Conservation (phyloP, 768 basidiomycete species). For the Rhizopogon vesiculosus region DNA sequence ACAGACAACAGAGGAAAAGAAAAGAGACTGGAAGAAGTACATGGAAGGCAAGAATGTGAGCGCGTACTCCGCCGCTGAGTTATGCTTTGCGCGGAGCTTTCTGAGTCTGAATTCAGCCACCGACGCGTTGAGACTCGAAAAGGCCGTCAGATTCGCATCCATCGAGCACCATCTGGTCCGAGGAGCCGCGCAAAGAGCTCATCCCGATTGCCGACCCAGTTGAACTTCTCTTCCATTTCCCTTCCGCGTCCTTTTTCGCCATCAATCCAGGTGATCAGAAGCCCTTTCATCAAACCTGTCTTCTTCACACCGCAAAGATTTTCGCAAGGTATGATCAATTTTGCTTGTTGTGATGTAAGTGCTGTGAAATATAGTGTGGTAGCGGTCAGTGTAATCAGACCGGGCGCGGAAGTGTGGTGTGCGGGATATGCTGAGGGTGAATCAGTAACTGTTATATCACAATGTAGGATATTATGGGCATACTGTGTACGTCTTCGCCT, state of each 20-base stretch:
- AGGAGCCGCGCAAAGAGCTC: conserved; percentile 64
- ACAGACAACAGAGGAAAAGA: not conserved
- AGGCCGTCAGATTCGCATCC: conserved; percentile 39
- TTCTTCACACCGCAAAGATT: conserved; percentile 55
- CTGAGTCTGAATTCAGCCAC: conserved; percentile 7
- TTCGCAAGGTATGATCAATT: conserved; percentile 39
- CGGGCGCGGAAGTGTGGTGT: conserved; percentile 49
- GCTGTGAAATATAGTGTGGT: conserved; percentile 51
- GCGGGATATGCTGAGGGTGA: conserved; percentile 50
- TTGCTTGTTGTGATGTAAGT: conserved; percentile 40
- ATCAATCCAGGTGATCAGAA: conserved; percentile 42
- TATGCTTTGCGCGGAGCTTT: conserved; percentile 1
- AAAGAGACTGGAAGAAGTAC: conserved; percentile 1
- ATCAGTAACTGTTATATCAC: not conserved
- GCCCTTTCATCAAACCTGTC: conserved; percentile 46
- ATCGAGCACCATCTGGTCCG: conserved; percentile 42
- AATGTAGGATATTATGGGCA: conserved; percentile 3
- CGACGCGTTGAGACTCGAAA: not conserved
- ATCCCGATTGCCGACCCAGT: conserved; percentile 57
- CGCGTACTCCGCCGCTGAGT: not conserved
- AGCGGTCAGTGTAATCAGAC: conserved; percentile 54
- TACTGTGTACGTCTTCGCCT: conserved; percentile 31
- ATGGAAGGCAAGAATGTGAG: not conserved
- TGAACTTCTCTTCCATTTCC: conserved; percentile 49
- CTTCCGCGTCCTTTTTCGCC: conserved; percentile 23